Evolutionary conservation across 2,329 filamentous ascomycete species (phyloP), one percentile per base, ranked within the genome.

Genomic region (Trichophyton schoenleinii): DNA sequence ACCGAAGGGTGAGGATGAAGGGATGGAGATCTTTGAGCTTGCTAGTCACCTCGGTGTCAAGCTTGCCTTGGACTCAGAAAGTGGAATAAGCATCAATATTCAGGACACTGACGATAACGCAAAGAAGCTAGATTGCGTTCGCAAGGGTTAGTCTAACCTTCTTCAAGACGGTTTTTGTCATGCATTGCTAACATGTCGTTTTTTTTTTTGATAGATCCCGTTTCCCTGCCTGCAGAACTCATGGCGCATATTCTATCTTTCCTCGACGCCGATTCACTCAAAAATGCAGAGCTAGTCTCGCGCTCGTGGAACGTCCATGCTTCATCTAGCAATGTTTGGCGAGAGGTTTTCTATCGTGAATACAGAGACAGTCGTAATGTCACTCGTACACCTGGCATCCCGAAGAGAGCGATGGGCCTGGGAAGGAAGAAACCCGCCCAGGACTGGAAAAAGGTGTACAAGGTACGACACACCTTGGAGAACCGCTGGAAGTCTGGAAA

Each of bases 381-480:
- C 13, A 34, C 53, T 9, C 31, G n/a, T 3, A 53, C 34, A 15
- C 60, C 58, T 20, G 55, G 58, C 13, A 58, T 44, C 15, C 42
- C 60, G 22, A 38, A 55, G 28, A 52, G 61, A 28, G 52, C 48
- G 4, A 71, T 74, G 11, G 84, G 83, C 3, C 70, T 81, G 38
- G 83, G 84, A 55, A 79, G 78, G 65, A 71, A 74, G 38, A 65
- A 70, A 63, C 85, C 85, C 3, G 80, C 80, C 42, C 89, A 88
- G 66, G 82, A 96, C 70, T 99, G 91, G 90, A 89, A 88, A 74
- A 82, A 85, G 66, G 88, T 96, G 71, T 96, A 91, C 73, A 80
- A 84, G 67, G 87, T 88, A 52, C 87, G 89, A 67, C 82, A 86
- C 63, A 82, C 87, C 64, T 81, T 99, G 64, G 87, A 90, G 67